Evolutionary conservation across 441 rosid species (phyloP).

Genomic region (Populus hybrid): DNA sequence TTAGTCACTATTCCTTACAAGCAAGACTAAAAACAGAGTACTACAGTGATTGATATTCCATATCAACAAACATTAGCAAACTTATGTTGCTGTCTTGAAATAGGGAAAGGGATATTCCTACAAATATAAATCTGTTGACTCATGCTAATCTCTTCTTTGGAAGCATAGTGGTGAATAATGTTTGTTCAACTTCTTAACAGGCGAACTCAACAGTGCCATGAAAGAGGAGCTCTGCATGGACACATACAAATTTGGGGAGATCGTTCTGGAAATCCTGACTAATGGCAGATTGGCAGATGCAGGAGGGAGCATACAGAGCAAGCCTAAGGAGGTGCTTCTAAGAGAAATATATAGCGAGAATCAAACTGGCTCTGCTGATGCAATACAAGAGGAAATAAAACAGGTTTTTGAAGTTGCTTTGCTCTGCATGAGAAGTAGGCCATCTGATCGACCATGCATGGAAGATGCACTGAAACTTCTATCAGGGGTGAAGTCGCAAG

Average conservation of each 20-base stretch:
- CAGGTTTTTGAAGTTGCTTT: conserved; percentile 66
- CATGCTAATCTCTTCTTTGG: neutral
- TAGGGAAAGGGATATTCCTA: neutral
- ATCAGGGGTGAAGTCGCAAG: conserved; percentile 34
- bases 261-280: conserved; percentile 60
- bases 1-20: conserved; percentile 1
- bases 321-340: conserved; percentile 56
- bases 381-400: conserved; percentile 51
- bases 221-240: conserved; percentile 55
- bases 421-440: conserved; percentile 58
- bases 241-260: conserved; percentile 72
- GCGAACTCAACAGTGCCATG: conserved; percentile 32
- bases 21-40: neutral
- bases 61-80: neutral
- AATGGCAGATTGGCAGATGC: conserved; percentile 56
- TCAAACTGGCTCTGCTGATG: conserved; percentile 34
- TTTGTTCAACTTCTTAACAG: conserved; percentile 32
- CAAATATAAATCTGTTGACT: neutral
- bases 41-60: neutral
- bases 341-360: conserved; percentile 55
- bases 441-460: conserved; percentile 57
- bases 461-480: conserved; percentile 68
- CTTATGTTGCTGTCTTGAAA: conserved; percentile 3
- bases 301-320: conserved; percentile 42
- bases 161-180: neutral